Percentiles rank a stretch among this genome's conserved stretches.
These are phyloP conservation scores for Dianthus caryophyllus DNA, from an alignment of 148 eudicot species.

Conservation along the genomic window DNA sequence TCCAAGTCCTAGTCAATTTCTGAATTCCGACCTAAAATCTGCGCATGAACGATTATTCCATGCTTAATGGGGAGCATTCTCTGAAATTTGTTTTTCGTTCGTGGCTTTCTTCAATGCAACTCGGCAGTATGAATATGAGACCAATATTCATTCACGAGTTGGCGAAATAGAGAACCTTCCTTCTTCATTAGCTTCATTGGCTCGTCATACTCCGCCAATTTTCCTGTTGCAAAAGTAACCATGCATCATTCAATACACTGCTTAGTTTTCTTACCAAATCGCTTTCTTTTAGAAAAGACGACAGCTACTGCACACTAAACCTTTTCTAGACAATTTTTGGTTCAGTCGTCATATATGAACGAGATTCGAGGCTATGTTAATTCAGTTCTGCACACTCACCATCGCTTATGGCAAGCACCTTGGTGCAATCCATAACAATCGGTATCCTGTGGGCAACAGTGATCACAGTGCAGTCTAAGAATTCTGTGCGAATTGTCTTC, in stretches of 20 bases:
- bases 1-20: not conserved
- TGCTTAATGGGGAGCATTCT: not conserved
- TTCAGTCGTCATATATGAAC: not conserved
- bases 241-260: not conserved
- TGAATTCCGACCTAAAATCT: not conserved
- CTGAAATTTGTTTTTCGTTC: not conserved
- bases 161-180: conserved; percentile 70
- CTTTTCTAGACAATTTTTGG: not conserved
- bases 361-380: too few relatives aligned
- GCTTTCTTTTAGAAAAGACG: not conserved
- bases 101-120: conserved; percentile 28
- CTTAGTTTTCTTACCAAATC: not conserved
- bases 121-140: conserved; percentile 69
- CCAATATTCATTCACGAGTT: conserved; percentile 90
- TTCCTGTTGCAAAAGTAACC: conserved; percentile 38
- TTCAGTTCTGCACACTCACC: conserved; percentile 37
- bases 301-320: not conserved
- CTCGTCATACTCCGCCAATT: conserved; percentile 73
- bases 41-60: not conserved
- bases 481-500: conserved; percentile 67
- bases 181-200: conserved; percentile 70
- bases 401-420: conserved; percentile 78
- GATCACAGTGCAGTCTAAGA: conserved; percentile 79
- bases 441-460: conserved; percentile 95
- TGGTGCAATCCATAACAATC: conserved; percentile 90